A percentile compares a stretch with the other conserved stretches of the same genome.
phyloP scores from a whole-genome alignment of 352 stramenopile species.

The Phytophthora citrophthora region DNA sequence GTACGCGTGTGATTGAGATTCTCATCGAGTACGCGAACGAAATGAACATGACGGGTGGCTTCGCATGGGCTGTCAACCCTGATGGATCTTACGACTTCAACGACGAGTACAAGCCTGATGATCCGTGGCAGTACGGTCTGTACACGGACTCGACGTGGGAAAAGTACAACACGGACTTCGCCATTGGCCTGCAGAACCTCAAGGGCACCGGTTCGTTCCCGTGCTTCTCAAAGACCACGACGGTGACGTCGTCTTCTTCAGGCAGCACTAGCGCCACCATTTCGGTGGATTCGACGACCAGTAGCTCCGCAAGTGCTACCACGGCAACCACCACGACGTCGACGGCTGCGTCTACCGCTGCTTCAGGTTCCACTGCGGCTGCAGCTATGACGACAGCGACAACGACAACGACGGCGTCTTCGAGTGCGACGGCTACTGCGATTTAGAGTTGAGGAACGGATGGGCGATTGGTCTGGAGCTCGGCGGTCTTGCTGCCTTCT shows the following conservation, averaged over 20 bases:
- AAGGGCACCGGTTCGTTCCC: conserved; percentile 79
- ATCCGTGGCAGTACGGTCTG: conserved; percentile 73
- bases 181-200: conserved; percentile 58
- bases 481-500: conserved; percentile 22
- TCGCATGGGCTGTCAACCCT: conserved; percentile 83
- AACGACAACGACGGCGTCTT: conserved; percentile 22
- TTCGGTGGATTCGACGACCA: conserved; percentile 31
- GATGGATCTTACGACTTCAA: conserved; percentile 83
- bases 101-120: conserved; percentile 64
- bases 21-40: conserved; percentile 74
- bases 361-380: conserved; percentile 20
- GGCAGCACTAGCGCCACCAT: conserved; percentile 37
- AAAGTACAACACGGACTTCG: conserved; percentile 77
- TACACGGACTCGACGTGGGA: conserved; percentile 75
- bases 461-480: conserved; percentile 20
- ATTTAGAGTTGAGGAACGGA: conserved; percentile 28
- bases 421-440: conserved; percentile 27
- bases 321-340: conserved; percentile 32
- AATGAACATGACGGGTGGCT: conserved; percentile 77
- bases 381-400: conserved; percentile 17
- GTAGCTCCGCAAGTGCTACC: conserved; percentile 23
- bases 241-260: conserved; percentile 29
- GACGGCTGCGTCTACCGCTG: conserved; percentile 18
- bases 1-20: conserved; percentile 74
- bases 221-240: conserved; percentile 61